Conservation (phyloP, 805 yeast genomes). For the Ogataea methylovora region DNA sequence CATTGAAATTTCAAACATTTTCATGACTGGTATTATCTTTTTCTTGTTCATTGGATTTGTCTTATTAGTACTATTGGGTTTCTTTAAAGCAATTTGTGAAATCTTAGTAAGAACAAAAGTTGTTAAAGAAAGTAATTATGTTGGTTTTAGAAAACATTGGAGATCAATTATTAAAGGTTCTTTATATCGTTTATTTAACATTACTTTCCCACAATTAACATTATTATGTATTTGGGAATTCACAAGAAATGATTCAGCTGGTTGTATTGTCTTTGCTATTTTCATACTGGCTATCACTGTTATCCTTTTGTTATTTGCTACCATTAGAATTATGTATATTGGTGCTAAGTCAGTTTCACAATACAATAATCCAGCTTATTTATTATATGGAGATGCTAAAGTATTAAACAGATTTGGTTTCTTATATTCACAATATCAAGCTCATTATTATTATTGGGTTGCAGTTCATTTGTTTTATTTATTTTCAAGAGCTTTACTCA, state of each 20-base stretch:
- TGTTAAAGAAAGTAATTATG: constrained; percentile 58
- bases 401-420: constrained; percentile 87
- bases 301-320: constrained; percentile 62
- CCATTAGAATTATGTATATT: constrained; percentile 60
- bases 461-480: constrained; percentile 56
- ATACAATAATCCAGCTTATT: constrained; percentile 87
- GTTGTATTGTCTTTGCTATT: constrained; percentile 72
- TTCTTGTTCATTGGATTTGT: constrained; percentile 70
- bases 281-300: constrained; percentile 53
- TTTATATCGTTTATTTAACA: constrained; percentile 69
- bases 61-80: constrained; percentile 44
- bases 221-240: constrained; percentile 87
- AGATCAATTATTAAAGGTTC: constrained; percentile 80
- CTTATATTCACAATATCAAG: constrained; percentile 84
- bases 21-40: constrained; percentile 80
- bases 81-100: constrained; percentile 67
- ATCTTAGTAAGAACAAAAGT: constrained; percentile 48
- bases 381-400: constrained; percentile 76
- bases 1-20: constrained; percentile 81
- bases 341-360: constrained; percentile 67
- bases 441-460: constrained; percentile 81
- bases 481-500: constrained; percentile 69
- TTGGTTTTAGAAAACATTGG: constrained; percentile 80
- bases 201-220: constrained; percentile 84
- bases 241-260: constrained; percentile 75